Percentiles rank a stretch among this genome's conserved stretches.
phyloP scores from a whole-genome alignment of 176 grass and related monocot species.

The Triticum urartu region DNA sequence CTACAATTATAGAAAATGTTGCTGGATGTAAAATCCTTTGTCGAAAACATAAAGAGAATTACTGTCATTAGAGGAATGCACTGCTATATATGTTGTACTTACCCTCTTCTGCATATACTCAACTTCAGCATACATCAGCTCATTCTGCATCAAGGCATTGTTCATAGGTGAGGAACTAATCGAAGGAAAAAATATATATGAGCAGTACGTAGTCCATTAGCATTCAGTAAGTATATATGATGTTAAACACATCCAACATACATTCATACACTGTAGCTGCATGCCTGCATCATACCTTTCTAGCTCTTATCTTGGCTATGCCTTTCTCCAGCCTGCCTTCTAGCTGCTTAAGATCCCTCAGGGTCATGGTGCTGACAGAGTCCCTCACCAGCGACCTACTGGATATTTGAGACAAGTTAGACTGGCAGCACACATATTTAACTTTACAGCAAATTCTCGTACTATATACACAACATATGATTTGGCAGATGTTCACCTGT shows the following conservation, averaged over 20 bases:
- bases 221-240: not conserved
- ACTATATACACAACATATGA: not conserved
- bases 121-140: constrained; percentile 62
- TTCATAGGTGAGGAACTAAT: not conserved
- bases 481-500: constrained; percentile 55
- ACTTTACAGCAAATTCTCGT: not conserved
- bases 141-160: constrained; percentile 55
- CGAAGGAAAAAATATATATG: not conserved
- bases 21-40: not conserved
- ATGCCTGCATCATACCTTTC: constrained; percentile 54
- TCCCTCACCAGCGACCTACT: constrained; percentile 66
- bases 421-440: not conserved
- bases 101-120: constrained; percentile 70
- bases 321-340: constrained; percentile 73
- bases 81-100: not conserved
- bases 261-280: not conserved
- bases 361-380: constrained; percentile 44
- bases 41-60: not conserved
- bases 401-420: constrained; percentile 27
- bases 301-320: constrained; percentile 82
- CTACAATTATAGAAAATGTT: constrained; percentile 27
- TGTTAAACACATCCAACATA: not conserved
- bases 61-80: not conserved
- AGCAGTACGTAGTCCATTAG: not conserved
- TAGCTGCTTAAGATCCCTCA: constrained; percentile 63